A percentile compares a stretch with the other conserved stretches of the same genome.
These are phyloP conservation scores for Teratosphaeria gauchensis DNA, from an alignment of 2,329 filamentous ascomycete species.

Conservation along the genomic window DNA sequence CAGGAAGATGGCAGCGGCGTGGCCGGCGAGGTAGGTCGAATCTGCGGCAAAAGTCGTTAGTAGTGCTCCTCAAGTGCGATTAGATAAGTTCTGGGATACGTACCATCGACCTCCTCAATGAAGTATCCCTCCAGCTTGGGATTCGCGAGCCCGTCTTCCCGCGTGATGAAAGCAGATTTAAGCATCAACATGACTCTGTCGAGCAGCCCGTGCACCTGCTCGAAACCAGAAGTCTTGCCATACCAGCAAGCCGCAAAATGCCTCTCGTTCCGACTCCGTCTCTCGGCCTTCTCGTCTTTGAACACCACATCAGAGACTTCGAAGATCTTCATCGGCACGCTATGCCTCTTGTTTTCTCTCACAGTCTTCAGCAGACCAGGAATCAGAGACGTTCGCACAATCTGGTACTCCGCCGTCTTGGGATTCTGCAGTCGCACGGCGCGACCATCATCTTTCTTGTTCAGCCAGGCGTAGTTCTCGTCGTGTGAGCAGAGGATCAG, in stretches of 20 bases:
- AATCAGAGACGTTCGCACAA: slow-evolving; percentile 77
- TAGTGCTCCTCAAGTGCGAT: background rate
- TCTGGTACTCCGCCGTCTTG: slow-evolving; percentile 87
- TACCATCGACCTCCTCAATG: slow-evolving; percentile 82
- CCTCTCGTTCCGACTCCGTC: slow-evolving; percentile 82
- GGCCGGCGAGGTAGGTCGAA: slow-evolving; percentile 81
- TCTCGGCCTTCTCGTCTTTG: slow-evolving; percentile 73
- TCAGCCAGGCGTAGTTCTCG: slow-evolving; percentile 94
- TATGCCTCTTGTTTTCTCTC: slow-evolving; percentile 82
- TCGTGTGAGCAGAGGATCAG: slow-evolving; percentile 95
- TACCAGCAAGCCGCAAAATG: slow-evolving; percentile 96
- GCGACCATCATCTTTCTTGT: slow-evolving; percentile 69
- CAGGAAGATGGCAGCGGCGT: slow-evolving; percentile 76
- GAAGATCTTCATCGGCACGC: slow-evolving; percentile 83
- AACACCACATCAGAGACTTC: slow-evolving; percentile 86
- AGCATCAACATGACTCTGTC: slow-evolving; percentile 92
- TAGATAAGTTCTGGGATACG: background rate
- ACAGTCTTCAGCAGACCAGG: slow-evolving; percentile 89
- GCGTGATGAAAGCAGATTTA: slow-evolving; percentile 66
- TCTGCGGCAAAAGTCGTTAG: background rate
- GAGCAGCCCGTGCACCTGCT: slow-evolving; percentile 86
- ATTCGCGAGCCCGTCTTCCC: slow-evolving; percentile 55
- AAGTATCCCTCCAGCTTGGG: slow-evolving; percentile 56
- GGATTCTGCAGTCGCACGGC: slow-evolving; percentile 83
- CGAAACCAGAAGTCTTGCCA: slow-evolving; percentile 88